Evolutionary conservation across 2,329 filamentous ascomycete species (phyloP).

Genomic region (Trichoderma aggressivum): DNA sequence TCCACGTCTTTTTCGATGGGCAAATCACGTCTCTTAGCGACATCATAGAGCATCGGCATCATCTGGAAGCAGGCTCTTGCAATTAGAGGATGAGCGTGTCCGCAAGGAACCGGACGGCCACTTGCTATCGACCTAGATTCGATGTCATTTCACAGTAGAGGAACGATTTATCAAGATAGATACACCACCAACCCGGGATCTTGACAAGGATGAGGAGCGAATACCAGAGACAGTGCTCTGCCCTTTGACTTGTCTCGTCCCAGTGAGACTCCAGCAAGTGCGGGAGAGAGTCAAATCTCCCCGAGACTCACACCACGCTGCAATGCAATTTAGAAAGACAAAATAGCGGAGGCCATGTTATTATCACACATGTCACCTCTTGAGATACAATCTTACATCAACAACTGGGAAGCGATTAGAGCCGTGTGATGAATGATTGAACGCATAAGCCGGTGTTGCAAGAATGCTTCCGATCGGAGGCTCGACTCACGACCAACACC

Average conservation of each 20-base stretch:
- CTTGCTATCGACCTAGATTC: neutral
- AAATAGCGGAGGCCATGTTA: neutral
- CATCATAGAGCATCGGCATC: too few species aligned
- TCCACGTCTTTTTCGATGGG: neutral
- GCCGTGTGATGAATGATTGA: neutral
- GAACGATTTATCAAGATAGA: neutral
- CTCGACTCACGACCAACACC: neutral
- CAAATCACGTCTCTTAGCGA: neutral
- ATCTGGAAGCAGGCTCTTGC: neutral
- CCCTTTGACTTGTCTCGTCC: neutral
- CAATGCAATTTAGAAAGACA: neutral
- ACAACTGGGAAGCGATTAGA: neutral
- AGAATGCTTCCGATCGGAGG: neutral
- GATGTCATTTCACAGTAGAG: neutral
- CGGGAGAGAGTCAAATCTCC: neutral
- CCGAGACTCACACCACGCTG: neutral
- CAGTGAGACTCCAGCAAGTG: neutral
- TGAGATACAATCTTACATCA: neutral
- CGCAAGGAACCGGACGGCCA: neutral
- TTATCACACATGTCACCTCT: neutral
- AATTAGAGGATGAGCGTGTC: neutral
- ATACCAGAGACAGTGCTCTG: neutral
- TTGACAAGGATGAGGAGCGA: neutral
- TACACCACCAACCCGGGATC: neutral
- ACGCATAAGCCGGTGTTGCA: neutral